These are phyloP conservation scores for Quercus parvula DNA, from an alignment of 306 rosid genomes.

Conservation along the genomic window DNA sequence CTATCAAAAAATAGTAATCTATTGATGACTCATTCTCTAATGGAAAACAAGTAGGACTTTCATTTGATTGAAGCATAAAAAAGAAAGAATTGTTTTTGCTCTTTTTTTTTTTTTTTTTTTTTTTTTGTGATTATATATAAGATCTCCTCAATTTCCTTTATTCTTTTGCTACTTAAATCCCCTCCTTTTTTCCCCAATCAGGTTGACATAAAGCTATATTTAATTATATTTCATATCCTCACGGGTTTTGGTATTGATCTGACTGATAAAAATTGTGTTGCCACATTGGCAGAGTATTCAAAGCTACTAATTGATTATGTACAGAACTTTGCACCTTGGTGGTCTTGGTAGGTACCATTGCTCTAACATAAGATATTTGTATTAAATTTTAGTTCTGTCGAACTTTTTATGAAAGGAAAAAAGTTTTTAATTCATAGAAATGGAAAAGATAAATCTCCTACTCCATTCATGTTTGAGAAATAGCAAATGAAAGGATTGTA, in stretches of 20 bases:
- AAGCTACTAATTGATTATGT: constrained; percentile 75
- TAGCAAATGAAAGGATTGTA: constrained; percentile 92
- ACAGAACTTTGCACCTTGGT: constrained; percentile 42
- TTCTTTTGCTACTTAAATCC: no score
- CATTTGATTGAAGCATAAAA: no score
- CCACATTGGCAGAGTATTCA: constrained; percentile 70
- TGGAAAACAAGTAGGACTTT: no score
- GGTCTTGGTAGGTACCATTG: not conserved
- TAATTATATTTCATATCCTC: no score
- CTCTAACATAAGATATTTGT: constrained; percentile 19
- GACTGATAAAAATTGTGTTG: constrained; percentile 55
- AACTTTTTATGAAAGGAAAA: constrained; percentile 72
- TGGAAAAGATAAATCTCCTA: constrained; percentile 81
- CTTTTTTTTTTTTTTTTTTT: no score
- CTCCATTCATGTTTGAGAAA: constrained; percentile 97
- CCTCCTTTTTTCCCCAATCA: no score
- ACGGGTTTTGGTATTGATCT: constrained; percentile 61
- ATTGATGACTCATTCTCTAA: no score
- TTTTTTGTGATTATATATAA: no score
- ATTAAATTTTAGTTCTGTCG: constrained; percentile 81
- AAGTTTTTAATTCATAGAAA: constrained; percentile 79
- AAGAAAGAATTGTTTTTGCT: no score
- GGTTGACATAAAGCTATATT: no score
- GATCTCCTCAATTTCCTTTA: no score
- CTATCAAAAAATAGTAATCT: no score